Evolutionary conservation across 768 basidiomycete species (phyloP).

Genomic region (Leccinum sublutescens): DNA sequence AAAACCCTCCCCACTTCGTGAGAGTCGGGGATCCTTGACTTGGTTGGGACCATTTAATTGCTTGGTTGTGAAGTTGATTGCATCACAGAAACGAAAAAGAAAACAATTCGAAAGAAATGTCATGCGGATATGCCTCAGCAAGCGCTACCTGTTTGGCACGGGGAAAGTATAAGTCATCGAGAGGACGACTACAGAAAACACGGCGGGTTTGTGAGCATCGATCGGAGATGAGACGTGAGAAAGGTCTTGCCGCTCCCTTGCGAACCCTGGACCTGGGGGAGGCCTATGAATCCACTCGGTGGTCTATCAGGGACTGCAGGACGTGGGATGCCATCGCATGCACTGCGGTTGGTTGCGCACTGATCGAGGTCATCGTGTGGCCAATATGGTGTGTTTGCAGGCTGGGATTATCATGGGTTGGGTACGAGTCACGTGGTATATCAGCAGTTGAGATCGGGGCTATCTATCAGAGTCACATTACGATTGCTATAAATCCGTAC

Average conservation of each 20-base stretch:
- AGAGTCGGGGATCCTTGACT: no score
- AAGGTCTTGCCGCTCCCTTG: slow-evolving; percentile 94
- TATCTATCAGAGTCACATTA: slow-evolving; percentile 21
- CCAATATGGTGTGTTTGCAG: neutral
- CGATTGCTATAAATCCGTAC: slow-evolving; percentile 30
- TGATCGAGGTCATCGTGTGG: slow-evolving; percentile 14
- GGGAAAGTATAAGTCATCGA: slow-evolving; percentile 81
- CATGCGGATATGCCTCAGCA: slow-evolving; percentile 42
- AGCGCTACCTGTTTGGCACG: slow-evolving; percentile 30
- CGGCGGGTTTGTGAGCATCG: slow-evolving; percentile 41
- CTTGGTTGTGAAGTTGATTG: no score
- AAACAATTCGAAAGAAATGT: no score
- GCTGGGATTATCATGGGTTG: neutral
- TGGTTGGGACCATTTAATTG: no score
- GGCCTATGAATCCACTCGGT: slow-evolving; percentile 24
- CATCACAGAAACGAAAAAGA: no score
- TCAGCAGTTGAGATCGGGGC: neutral
- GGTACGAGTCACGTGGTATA: slow-evolving; percentile 14
- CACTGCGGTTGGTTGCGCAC: slow-evolving; percentile 34
- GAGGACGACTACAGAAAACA: slow-evolving; percentile 57
- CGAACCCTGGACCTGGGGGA: slow-evolving; percentile 72
- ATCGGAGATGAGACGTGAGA: slow-evolving; percentile 58
- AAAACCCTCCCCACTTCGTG: no score
- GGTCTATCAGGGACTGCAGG: slow-evolving; percentile 32
- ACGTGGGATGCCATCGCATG: slow-evolving; percentile 40